phyloP scores from a whole-genome alignment of 768 basidiomycete species.

The Pleurotus djamor region DNA sequence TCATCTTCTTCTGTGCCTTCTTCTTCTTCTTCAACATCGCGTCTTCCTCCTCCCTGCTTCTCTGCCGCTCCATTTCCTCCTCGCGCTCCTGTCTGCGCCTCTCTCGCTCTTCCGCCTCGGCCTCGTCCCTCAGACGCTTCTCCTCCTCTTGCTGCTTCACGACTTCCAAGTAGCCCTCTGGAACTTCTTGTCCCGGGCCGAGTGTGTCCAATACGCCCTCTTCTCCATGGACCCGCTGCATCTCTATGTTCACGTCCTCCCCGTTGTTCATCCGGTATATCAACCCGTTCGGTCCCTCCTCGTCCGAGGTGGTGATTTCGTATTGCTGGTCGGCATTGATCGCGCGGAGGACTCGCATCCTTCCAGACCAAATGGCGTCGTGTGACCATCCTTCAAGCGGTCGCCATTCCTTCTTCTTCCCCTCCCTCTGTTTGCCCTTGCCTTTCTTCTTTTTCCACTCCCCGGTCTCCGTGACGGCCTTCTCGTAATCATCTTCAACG shows the following conservation, averaged over 20 bases:
- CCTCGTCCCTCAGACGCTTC: not conserved
- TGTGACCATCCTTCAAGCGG: not conserved
- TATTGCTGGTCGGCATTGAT: not conserved
- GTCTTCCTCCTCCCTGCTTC: not conserved
- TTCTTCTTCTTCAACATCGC: not conserved
- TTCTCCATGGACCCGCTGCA: not conserved
- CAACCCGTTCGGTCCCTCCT: not conserved
- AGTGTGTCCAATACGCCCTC: slow-evolving; percentile 3
- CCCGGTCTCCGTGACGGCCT: not conserved
- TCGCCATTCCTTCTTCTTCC: not conserved
- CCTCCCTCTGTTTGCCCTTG: not conserved
- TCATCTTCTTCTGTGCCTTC: not conserved
- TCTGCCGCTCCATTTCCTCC: not conserved
- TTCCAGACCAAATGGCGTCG: slow-evolving; percentile 1
- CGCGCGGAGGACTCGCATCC: slow-evolving; percentile 5
- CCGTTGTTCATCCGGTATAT: not conserved
- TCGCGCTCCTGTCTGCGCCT: not conserved
- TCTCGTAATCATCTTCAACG: not conserved
- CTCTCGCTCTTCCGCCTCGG: not conserved
- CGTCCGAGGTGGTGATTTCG: slow-evolving; percentile 1
- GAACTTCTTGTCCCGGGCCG: not conserved
- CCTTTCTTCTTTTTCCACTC: not conserved
- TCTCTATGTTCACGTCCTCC: not conserved
- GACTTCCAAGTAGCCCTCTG: not conserved
- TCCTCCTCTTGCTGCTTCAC: not conserved